These are phyloP conservation scores for Fusarium subtropicale DNA, from an alignment of 2,329 filamentous ascomycete genomes.

Conservation along the genomic window DNA sequence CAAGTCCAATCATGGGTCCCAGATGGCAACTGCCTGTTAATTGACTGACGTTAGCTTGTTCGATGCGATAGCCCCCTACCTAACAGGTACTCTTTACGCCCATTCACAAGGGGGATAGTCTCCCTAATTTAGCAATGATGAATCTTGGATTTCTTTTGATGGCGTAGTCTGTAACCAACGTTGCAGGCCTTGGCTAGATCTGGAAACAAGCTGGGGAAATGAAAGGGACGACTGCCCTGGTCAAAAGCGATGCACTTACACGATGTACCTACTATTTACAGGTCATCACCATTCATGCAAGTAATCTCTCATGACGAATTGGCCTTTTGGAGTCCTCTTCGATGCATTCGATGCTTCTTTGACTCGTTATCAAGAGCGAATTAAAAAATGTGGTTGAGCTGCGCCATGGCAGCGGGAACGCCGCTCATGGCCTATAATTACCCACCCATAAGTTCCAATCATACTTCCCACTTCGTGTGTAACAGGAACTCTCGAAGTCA, in stretches of 20 bases:
- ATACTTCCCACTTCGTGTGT: not conserved
- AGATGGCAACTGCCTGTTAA: constrained; percentile 31
- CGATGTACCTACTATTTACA: constrained; percentile 3
- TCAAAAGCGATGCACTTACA: constrained; percentile 29
- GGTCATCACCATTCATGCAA: not conserved
- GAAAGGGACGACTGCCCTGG: constrained; percentile 43
- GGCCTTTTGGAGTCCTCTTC: not conserved
- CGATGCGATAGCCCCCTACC: constrained; percentile 12
- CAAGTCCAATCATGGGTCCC: constrained; percentile 32
- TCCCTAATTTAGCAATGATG: constrained; percentile 20
- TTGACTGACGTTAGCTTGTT: constrained; percentile 12
- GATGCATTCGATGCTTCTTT: not conserved
- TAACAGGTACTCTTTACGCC: constrained; percentile 6
- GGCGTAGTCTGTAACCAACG: constrained; percentile 30
- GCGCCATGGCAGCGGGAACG: constrained; percentile 1
- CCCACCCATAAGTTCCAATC: not conserved
- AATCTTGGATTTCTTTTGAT: constrained; percentile 17
- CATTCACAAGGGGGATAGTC: constrained; percentile 17
- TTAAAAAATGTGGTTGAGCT: constrained; percentile 6
- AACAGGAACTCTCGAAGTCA: not conserved
- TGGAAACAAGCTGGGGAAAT: constrained; percentile 33
- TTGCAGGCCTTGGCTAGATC: constrained; percentile 26
- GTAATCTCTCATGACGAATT: not conserved
- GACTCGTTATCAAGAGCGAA: not conserved
- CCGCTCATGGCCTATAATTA: not conserved